phyloP scores from a whole-genome alignment of 1,139 yeast species.

The Petasospora rhodanensis region DNA sequence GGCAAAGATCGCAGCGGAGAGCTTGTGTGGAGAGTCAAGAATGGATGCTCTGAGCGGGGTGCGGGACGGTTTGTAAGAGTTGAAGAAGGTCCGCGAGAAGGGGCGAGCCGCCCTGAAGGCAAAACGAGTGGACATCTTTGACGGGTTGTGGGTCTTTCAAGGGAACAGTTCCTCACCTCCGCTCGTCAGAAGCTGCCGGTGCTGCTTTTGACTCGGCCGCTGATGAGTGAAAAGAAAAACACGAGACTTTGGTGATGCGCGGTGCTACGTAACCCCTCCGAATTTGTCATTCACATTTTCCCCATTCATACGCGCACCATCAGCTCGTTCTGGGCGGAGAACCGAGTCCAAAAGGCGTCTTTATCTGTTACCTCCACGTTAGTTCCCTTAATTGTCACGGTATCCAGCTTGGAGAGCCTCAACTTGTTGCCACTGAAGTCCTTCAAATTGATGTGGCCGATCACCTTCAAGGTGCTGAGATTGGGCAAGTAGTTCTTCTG shows the following conservation, averaged over 20 bases:
- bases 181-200: no score
- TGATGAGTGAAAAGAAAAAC: no score
- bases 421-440: conserved; percentile 8
- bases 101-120: no score
- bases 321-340: conserved; percentile 2
- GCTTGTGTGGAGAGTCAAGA: conserved; percentile 23
- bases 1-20: conserved; percentile 31
- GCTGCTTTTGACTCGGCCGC: no score
- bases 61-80: no score
- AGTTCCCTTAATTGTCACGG: conserved; percentile 14
- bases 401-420: background rate
- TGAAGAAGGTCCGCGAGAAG: no score
- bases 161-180: no score
- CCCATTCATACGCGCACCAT: background rate
- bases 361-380: conserved; percentile 15
- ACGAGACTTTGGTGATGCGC: no score
- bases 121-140: conserved; percentile 4
- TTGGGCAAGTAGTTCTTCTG: conserved; percentile 5
- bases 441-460: conserved; percentile 12
- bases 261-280: no score
- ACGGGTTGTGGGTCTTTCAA: background rate
- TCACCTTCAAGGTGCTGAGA: conserved; percentile 6
- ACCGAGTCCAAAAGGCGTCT: conserved; percentile 4
- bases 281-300: no score
- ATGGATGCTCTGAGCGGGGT: conserved; percentile 13